Base-by-base conservation (phyloP, 306 rosid genomes). In the Phaseolus lunatus region DNA sequence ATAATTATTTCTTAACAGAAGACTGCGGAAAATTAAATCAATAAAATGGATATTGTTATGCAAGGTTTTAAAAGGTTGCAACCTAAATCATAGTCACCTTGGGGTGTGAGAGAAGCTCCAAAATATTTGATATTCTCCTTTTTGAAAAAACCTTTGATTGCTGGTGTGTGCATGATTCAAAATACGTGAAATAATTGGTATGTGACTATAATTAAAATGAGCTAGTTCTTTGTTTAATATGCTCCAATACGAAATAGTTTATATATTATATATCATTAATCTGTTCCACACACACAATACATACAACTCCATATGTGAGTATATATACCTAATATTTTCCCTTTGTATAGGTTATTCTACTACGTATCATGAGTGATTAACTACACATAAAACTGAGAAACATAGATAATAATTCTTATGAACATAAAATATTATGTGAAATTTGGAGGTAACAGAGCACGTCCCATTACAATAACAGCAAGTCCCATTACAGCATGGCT, bases 401-500 rank as follows among this genome's bases (percentile, higher is more conserved):
- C 64, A 44, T 63, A 41, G 37, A 24, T 44, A 23, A 56, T 15
- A 23, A 56, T 15, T 24, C 0, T 72, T 12, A 23, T 43, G 15
- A 54, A 19, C 45, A 23, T 49, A 22, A 7, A 19, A 0, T 2
- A n/a, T 50, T 39, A 45, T 19, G 24, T 6, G n/a, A 72, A 54
- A 6, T 67, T 82, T 35, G 86, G 22, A 78, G 26, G 69, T n/a
- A 80, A 59, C 18, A 85, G 83, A 70, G 70, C 82, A 13, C 20
- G 68, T 45, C 85, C 90, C 71, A 85, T 44, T 31, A 85, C 22
- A 37, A 91, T 64, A 15, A 85, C 70, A 63, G 78, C 83, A 81
- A 89, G 54, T 49, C 88, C 90, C 86, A 68, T 63, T 52, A 48
- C 44, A 78, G 86, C 44, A 56, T 84, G 79, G 45, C 48, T 82